Conservation (phyloP, 2,329 filamentous ascomycete species). For the Pseudocercospora fuligena region DNA sequence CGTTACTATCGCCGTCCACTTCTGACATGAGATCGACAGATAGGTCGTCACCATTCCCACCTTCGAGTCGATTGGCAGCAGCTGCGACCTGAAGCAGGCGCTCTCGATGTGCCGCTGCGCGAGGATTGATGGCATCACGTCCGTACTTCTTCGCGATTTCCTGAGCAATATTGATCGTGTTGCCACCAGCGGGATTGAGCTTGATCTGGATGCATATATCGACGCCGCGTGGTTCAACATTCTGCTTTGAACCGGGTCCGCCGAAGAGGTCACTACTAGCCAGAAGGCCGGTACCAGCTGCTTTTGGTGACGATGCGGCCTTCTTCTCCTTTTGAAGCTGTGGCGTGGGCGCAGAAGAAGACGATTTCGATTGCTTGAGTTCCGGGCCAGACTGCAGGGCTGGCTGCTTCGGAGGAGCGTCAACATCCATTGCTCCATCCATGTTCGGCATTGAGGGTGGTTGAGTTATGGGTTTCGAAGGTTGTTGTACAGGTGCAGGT, state of each 20-base stretch:
- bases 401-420: slow-evolving; percentile 28
- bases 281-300: slow-evolving; percentile 67
- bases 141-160: slow-evolving; percentile 93
- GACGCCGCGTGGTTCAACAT: slow-evolving; percentile 58
- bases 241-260: slow-evolving; percentile 52
- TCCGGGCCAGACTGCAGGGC: slow-evolving; percentile 28
- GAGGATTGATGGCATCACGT: slow-evolving; percentile 90
- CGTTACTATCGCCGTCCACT: slow-evolving; percentile 75
- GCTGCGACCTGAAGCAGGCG: slow-evolving; percentile 86
- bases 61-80: slow-evolving; percentile 82
- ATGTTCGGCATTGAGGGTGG: slow-evolving; percentile 20
- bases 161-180: slow-evolving; percentile 93
- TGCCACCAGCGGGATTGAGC: slow-evolving; percentile 80
- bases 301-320: slow-evolving; percentile 36
- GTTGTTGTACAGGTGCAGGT: slow-evolving; percentile 18
- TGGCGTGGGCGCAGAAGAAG: slow-evolving; percentile 34
- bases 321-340: slow-evolving; percentile 45
- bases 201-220: slow-evolving; percentile 86
- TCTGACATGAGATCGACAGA: slow-evolving; percentile 71
- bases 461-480: slow-evolving; percentile 18
- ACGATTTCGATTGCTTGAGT: slow-evolving; percentile 35
- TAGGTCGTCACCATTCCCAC: slow-evolving; percentile 78
- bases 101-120: slow-evolving; percentile 84
- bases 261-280: slow-evolving; percentile 66
- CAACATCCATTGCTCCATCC: slow-evolving; percentile 42